phyloP scores from a whole-genome alignment of 208 protist species.

The Trypanosoma theileri region DNA sequence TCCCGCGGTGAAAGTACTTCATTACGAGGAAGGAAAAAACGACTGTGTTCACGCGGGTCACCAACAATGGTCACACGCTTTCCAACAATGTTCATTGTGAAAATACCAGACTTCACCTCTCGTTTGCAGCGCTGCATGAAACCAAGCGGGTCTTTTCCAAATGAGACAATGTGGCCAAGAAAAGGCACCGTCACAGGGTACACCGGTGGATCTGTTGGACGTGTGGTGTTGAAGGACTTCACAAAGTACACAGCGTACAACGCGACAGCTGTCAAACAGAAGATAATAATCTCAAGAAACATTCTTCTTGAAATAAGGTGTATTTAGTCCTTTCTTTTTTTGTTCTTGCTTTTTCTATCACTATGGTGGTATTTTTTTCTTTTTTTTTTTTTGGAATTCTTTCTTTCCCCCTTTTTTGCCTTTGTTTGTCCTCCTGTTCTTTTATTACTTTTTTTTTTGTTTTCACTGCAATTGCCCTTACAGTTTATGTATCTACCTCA shows the following conservation, averaged over 20 bases:
- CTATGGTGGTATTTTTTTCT: slow-evolving; percentile 3
- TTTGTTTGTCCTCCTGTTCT: background rate
- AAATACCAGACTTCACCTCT: slow-evolving; percentile 63
- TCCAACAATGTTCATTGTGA: slow-evolving; percentile 84
- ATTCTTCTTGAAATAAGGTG: slow-evolving; percentile 25
- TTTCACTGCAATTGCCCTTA: background rate
- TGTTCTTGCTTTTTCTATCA: slow-evolving; percentile 8
- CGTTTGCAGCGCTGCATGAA: slow-evolving; percentile 66
- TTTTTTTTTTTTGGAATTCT: slow-evolving; percentile 13
- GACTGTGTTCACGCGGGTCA: slow-evolving; percentile 71
- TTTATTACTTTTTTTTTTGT: slow-evolving; percentile 16
- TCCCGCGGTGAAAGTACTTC: slow-evolving; percentile 80
- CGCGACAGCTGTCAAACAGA: slow-evolving; percentile 43
- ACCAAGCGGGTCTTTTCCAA: slow-evolving; percentile 66
- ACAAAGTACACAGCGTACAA: slow-evolving; percentile 81
- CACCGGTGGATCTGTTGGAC: slow-evolving; percentile 74
- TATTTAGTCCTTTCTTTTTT: slow-evolving; percentile 3
- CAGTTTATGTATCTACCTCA: background rate
- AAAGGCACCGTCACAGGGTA: slow-evolving; percentile 59
- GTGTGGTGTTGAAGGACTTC: slow-evolving; percentile 77
- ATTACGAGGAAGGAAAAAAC: slow-evolving; percentile 85
- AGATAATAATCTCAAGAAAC: slow-evolving; percentile 52
- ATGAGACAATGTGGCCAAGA: slow-evolving; percentile 70
- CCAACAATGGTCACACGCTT: slow-evolving; percentile 79
- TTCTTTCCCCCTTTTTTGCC: slow-evolving; percentile 3